Percentiles rank a stretch among this genome's conserved stretches.
Evolutionary conservation across 768 basidiomycete genomes (phyloP).

Genomic region (Stropharia rugosoannulata): DNA sequence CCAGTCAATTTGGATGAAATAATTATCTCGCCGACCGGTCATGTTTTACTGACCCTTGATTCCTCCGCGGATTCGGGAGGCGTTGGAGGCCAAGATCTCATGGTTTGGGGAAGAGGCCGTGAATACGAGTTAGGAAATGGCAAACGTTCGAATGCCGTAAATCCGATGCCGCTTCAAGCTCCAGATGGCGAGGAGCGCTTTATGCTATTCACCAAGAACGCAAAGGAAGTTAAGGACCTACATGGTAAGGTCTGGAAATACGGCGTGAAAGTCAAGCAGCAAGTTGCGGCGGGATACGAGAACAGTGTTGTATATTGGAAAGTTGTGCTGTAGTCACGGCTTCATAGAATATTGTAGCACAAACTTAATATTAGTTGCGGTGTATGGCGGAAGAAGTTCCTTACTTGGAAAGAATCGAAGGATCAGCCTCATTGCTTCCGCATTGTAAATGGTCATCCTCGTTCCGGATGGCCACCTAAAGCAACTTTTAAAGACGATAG

Average conservation of each 20-base stretch:
- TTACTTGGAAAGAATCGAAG: too few relatives aligned
- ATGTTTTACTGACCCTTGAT: constrained; percentile 73
- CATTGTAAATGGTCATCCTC: too few relatives aligned
- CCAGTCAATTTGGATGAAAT: constrained; percentile 64
- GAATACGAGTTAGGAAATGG: constrained; percentile 78
- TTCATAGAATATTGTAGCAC: not conserved
- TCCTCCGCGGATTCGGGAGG: constrained; percentile 48
- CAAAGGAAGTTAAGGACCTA: constrained; percentile 56
- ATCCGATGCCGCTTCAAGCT: constrained; percentile 51
- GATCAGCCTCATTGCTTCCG: too few relatives aligned
- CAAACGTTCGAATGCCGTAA: constrained; percentile 55
- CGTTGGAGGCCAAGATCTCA: constrained; percentile 62
- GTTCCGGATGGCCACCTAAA: too few relatives aligned
- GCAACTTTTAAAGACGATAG: too few relatives aligned
- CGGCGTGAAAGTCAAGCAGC: constrained; percentile 63
- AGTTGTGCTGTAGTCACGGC: constrained; percentile 25
- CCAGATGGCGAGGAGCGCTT: constrained; percentile 52
- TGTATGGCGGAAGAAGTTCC: not conserved
- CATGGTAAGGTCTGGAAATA: constrained; percentile 59
- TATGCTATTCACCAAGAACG: constrained; percentile 52
- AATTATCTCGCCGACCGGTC: constrained; percentile 71
- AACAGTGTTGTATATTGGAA: constrained; percentile 75
- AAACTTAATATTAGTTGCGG: not conserved
- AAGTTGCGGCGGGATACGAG: constrained; percentile 58
- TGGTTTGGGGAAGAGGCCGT: constrained; percentile 73